Evolutionary conservation across 768 basidiomycete species (phyloP).

Genomic region (Crassisporium funariophilum): DNA sequence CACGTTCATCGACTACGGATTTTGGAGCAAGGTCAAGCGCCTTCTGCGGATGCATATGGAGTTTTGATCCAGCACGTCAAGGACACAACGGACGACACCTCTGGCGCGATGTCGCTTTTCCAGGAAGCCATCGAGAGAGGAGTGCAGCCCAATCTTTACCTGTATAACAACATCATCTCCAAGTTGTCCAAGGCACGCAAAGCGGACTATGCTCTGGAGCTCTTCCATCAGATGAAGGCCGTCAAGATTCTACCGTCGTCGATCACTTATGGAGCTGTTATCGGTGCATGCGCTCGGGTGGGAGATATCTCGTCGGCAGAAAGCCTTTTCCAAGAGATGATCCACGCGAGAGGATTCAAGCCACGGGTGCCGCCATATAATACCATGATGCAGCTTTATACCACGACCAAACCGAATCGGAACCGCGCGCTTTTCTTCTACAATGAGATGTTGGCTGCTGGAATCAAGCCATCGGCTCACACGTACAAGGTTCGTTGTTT

Average conservation of each 20-base stretch:
- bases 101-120: conserved; percentile 84
- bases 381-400: conserved; percentile 98
- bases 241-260: conserved; percentile 65
- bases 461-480: conserved; percentile 79
- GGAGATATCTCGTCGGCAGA: conserved; percentile 86
- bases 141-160: conserved; percentile 79
- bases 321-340: conserved; percentile 86
- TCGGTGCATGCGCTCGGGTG: conserved; percentile 91
- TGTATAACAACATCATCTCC: conserved; percentile 97
- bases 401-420: conserved; percentile 86
- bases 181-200: conserved; percentile 94
- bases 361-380: conserved; percentile 95
- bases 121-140: conserved; percentile 71
- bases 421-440: conserved; percentile 76
- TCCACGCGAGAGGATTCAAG: conserved; percentile 66
- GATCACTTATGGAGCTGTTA: conserved; percentile 94
- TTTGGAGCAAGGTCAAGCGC: conserved; percentile 72
- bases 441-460: conserved; percentile 57
- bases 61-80: conserved; percentile 84
- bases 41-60: conserved; percentile 90
- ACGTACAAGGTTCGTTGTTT: conserved; percentile 80
- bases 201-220: conserved; percentile 82
- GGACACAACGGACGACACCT: conserved; percentile 95
- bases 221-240: conserved; percentile 88
- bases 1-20: conserved; percentile 81